Base-by-base conservation (phyloP, 371 early-diverging fungal genomes). In the Dichotomocladium elegans region DNA sequence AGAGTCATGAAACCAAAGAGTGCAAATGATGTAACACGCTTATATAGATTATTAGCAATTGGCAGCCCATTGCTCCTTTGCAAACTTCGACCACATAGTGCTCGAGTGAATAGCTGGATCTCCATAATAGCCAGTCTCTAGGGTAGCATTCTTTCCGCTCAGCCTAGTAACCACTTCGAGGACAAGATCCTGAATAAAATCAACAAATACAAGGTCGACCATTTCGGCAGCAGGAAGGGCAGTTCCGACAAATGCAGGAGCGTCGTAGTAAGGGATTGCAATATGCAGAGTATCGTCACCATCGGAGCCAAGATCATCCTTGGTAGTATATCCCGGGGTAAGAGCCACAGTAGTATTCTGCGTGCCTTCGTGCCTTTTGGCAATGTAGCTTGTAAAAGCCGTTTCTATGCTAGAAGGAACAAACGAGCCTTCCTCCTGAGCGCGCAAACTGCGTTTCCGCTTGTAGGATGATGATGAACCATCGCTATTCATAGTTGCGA, bases 241-340 rank as follows among this genome's bases (percentile, higher is more conserved):
- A 0, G 58, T 52, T 3, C 61, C 69, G 29, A 79, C 68, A 28
- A 64, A 65, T 35, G 64, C 63, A 33, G 82, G 63, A 4, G 75
- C 66, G 53, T 66, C 57, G 28, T 72, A 81, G 53, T 82, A 68
- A 4, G 73, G 67, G 24, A 64, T 62, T 14, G 57, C 24, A 11
- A 42, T 55, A 31, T 72, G 73, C 28, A 55, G 61, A 56, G 69
- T 68, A 41, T 72, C 73, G 30, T 72, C 73, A 35, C 72, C 73
- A 30, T 66, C 66, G 21, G 72, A 45, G 53, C 82, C 62, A 43
- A 55, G 77, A 68, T 78, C 81, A 51, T 81, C 72, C 37, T 63
- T 61, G 17, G 74, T 74, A 0, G 82, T 67, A 25, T 74, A 75
- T 4, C 82, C 82, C 0, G 86, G 85, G 1, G 86, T 86, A 44